Base-by-base conservation (phyloP, 768 basidiomycete species). In the Galerina marginata region DNA sequence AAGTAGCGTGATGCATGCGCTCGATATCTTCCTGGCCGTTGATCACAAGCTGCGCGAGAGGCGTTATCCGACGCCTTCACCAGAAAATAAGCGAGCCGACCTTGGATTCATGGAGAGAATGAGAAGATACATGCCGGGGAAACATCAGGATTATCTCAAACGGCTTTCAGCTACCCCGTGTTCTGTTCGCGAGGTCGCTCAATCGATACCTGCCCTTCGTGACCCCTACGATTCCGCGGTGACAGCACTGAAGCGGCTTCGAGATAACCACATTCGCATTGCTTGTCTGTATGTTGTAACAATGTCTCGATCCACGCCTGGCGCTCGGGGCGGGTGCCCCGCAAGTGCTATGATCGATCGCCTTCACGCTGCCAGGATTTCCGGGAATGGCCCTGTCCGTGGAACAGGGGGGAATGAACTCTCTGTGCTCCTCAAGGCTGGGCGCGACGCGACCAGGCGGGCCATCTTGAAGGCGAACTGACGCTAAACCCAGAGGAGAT, bases 81-180 rank as follows among this genome's bases (percentile, higher is more conserved):
- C 81, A 48, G 74, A 79, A 58, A 86, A 92, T 72, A 87, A 84
- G 75, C 83, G 73, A 66, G 90, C 82, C 42, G 92, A 85, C 73
- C 81, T 76, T 39, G 85, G 88, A 0, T 98, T 98, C 78, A 95
- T 99, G 89, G 88, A 91, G 59, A 84, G 93, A 49, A 97, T 97
- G 95, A 79, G 92, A 58, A 84, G 86, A 20, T 99, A 99, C 76
- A 99, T 99, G 96, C 96, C 96, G 0, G 90, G 91, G 12, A 85
- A 84, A 55, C 96, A 98, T 76, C 88, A 92, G 44, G 86, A 89
- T 47, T 99, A 95, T 77, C 84, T 99, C 56, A 73, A 76, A 23
- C 84, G 87, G 66, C 83, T 99, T 39, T 78, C 84, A 2, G 75
- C 79, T 11, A 79, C 82, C 54, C 83, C 86, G 12, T 87, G 77